Percentiles rank a stretch among this genome's conserved stretches.
These are phyloP conservation scores for Pyricularia pennisetigena DNA, from an alignment of 2,329 filamentous ascomycete species.

Conservation along the genomic window DNA sequence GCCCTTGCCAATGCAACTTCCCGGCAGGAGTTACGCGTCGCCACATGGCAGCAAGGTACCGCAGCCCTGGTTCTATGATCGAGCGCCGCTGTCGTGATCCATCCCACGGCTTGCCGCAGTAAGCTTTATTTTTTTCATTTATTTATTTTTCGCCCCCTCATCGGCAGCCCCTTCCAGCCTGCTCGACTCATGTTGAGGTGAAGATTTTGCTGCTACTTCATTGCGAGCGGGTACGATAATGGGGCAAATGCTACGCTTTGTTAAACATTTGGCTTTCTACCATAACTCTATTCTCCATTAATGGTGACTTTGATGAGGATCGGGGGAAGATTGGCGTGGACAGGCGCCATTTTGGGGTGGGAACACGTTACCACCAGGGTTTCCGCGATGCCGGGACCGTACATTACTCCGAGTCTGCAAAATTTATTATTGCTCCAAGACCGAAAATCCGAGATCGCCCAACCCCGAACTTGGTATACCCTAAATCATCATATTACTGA, in stretches of 20 bases:
- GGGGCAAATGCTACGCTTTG: not conserved
- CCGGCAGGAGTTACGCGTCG: slow-evolving; percentile 38
- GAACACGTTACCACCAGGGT: not conserved
- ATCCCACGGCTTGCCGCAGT: not conserved
- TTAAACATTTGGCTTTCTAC: not conserved
- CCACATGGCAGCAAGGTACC: slow-evolving; percentile 14
- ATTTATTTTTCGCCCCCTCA: no score
- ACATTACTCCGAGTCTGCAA: not conserved
- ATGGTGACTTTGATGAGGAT: not conserved
- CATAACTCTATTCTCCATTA: not conserved
- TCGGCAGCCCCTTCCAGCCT: not conserved
- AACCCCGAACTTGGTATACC: not conserved
- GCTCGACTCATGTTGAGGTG: not conserved
- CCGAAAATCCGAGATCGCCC: no score
- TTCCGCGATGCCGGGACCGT: not conserved
- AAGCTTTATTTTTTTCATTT: no score
- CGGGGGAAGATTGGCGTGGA: not conserved
- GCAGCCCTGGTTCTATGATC: slow-evolving; percentile 31
- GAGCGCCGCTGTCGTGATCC: not conserved
- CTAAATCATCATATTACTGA: not conserved
- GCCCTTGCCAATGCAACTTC: slow-evolving; percentile 55
- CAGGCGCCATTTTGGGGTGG: not conserved
- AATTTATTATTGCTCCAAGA: not conserved
- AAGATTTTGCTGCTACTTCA: not conserved
- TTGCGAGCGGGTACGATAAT: not conserved